These are phyloP conservation scores for Boletus sp. DNA, from an alignment of 768 basidiomycete genomes.

Conservation along the genomic window DNA sequence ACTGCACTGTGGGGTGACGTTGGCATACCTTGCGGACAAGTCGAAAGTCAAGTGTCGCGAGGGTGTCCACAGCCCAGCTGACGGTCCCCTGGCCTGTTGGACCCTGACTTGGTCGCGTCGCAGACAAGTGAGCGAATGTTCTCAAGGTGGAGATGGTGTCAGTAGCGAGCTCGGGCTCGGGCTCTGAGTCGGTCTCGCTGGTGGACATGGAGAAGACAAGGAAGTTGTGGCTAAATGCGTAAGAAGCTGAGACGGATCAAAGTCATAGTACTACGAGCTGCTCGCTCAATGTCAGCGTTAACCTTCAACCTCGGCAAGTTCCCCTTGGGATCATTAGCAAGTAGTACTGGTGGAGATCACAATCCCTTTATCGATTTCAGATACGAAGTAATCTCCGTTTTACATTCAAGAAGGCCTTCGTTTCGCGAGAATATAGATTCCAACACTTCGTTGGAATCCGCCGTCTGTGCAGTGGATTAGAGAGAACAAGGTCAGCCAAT, in stretches of 20 bases:
- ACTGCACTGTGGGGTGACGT: neutral
- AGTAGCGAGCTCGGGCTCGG: conserved; percentile 32
- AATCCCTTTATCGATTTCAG: conserved; percentile 57
- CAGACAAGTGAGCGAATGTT: conserved; percentile 20
- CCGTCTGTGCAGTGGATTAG: conserved; percentile 43
- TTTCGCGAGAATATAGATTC: conserved; percentile 64
- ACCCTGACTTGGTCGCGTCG: conserved; percentile 3
- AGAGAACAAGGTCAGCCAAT: neutral
- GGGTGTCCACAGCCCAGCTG: conserved; percentile 22
- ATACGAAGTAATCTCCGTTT: conserved; percentile 55
- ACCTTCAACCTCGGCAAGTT: neutral
- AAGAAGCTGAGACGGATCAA: neutral
- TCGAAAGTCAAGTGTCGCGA: conserved; percentile 30
- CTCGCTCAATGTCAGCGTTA: too few species aligned
- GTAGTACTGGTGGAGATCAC: conserved; percentile 27
- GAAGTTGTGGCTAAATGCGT: neutral
- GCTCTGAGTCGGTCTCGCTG: conserved; percentile 62
- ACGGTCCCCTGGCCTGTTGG: conserved; percentile 12
- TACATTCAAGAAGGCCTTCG: conserved; percentile 49
- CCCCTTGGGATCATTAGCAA: neutral
- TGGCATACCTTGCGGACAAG: conserved; percentile 28
- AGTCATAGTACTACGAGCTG: neutral
- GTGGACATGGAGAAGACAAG: conserved; percentile 27
- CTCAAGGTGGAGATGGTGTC: conserved; percentile 16
- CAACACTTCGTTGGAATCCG: conserved; percentile 54